A percentile compares a stretch with the other conserved stretches of the same genome.
These are phyloP conservation scores for Colletotrichum viniferum DNA, from an alignment of 2,329 filamentous ascomycete genomes.

Conservation along the genomic window DNA sequence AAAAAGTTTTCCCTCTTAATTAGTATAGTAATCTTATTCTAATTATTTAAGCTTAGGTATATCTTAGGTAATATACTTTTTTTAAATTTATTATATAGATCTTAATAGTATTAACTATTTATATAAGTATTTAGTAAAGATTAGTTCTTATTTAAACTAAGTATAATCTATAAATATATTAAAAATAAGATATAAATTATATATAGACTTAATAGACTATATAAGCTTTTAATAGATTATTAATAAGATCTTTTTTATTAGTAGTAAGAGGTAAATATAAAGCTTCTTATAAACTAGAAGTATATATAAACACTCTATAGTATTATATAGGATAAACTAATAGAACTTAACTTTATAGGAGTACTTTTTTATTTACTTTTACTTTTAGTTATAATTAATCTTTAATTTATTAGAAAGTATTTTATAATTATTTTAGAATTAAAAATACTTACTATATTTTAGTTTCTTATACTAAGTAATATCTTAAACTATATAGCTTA, in stretches of 20 bases:
- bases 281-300: not conserved
- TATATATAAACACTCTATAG: not conserved
- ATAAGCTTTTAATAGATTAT: not conserved
- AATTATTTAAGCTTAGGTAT: not conserved
- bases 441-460: not conserved
- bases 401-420: not conserved
- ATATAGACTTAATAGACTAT: not conserved
- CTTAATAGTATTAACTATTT: not conserved
- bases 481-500: not conserved
- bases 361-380: not conserved
- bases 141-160: not conserved
- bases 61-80: not conserved
- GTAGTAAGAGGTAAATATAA: not conserved
- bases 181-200: not conserved
- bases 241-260: not conserved
- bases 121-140: not conserved
- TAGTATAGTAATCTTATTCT: not conserved
- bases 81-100: not conserved
- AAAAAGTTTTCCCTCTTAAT: not conserved
- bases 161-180: not conserved
- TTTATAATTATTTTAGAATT: not conserved
- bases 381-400: not conserved
- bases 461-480: not conserved
- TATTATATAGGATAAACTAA: not conserved
- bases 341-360: not conserved